phyloP scores from a whole-genome alignment of 129 eudicot species.

The Helianthus annuus region DNA sequence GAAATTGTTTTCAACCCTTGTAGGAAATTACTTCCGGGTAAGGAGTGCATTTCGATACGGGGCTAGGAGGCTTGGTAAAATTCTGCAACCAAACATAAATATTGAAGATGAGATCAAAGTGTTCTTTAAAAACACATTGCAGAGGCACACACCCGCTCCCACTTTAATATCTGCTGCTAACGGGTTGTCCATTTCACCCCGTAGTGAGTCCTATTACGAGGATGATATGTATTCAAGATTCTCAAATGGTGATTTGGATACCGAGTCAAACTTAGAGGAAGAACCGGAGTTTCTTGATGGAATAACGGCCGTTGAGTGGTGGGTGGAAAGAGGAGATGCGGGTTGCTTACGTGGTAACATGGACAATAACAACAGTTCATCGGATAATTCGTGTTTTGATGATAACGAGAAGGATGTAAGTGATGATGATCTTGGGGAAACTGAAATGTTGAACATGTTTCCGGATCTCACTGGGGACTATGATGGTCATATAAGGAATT shows the following conservation, averaged over 20 bases:
- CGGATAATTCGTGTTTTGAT: conserved; percentile 38
- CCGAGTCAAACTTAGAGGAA: neutral
- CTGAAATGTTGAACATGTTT: conserved; percentile 55
- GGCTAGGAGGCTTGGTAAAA: conserved; percentile 74
- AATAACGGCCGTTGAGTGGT: conserved; percentile 19
- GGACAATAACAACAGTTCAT: conserved; percentile 19
- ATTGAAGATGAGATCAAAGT: conserved; percentile 50
- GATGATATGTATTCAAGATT: conserved; percentile 48
- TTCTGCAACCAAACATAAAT: conserved; percentile 49
- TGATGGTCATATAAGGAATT: conserved; percentile 71
- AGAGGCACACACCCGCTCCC: conserved; percentile 47
- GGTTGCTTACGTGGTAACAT: conserved; percentile 18
- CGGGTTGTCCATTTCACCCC: conserved; percentile 37
- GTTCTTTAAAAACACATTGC: conserved; percentile 60
- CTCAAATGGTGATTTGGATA: conserved; percentile 42
- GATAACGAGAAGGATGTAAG: conserved; percentile 33
- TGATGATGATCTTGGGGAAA: conserved; percentile 37
- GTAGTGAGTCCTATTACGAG: conserved; percentile 37
- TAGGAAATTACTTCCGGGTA: conserved; percentile 77
- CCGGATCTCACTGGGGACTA: conserved; percentile 86
- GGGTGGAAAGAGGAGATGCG: conserved; percentile 28
- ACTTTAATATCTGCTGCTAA: conserved; percentile 28
- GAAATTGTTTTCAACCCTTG: conserved; percentile 7
- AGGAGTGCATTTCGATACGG: conserved; percentile 82
- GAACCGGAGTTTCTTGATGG: neutral